A percentile compares a stretch with the other conserved stretches of the same genome.
Evolutionary conservation across 2,329 filamentous ascomycete species (phyloP).

Genomic region (Lasiodiplodia citricola): DNA sequence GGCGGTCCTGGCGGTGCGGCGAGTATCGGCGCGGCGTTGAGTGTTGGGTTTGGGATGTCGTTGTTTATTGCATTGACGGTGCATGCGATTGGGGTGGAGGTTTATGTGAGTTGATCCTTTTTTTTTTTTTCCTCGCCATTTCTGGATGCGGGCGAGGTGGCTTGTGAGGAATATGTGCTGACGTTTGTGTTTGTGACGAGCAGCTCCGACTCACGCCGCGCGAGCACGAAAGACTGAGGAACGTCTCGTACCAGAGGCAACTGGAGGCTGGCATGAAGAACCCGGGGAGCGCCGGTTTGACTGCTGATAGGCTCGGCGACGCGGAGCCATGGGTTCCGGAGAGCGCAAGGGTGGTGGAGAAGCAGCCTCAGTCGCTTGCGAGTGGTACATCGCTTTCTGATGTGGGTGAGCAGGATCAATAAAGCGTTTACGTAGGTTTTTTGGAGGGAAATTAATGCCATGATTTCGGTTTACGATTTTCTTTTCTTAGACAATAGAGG

Average conservation of each 20-base stretch:
- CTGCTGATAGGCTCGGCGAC: conserved; percentile 37
- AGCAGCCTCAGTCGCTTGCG: background rate
- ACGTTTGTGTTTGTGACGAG: background rate
- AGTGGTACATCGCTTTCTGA: background rate
- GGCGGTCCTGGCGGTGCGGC: background rate
- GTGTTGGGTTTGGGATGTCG: background rate
- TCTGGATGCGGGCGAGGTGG: too few relatives aligned
- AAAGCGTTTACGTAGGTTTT: background rate
- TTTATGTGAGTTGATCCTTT: conserved; percentile 38
- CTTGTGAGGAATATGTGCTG: background rate
- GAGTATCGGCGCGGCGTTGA: background rate
- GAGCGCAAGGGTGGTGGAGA: conserved; percentile 15
- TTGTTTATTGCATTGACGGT: background rate
- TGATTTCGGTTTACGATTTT: background rate
- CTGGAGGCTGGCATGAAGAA: conserved; percentile 58
- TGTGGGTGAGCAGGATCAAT: background rate
- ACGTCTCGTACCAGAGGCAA: conserved; percentile 63
- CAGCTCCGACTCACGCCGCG: conserved; percentile 57
- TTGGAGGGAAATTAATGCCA: background rate
- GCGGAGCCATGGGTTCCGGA: conserved; percentile 34
- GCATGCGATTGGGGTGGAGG: conserved; percentile 26
- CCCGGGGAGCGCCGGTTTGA: conserved; percentile 45
- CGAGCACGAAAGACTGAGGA: conserved; percentile 59
- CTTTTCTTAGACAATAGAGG: too few relatives aligned
- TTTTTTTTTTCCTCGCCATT: too few relatives aligned